Base-by-base conservation (phyloP, 805 yeast species). In the Scheffersomyces ergatensis region DNA sequence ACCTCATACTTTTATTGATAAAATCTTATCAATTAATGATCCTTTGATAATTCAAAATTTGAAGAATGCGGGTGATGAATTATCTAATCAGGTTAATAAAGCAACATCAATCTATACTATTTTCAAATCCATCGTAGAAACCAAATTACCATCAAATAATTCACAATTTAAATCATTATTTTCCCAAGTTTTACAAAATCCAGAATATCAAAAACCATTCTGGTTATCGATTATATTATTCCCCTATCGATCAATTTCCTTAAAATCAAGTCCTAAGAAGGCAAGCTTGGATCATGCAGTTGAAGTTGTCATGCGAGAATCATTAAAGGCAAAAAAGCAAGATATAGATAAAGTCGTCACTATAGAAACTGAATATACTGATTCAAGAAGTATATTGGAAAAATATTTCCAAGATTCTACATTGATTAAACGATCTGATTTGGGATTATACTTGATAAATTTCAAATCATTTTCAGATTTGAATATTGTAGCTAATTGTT, bases 261-360 rank as follows among this genome's bases (percentile, higher is more conserved):
- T 74, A 2, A 49, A 54, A n/a, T 54, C 63, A n/a, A 68, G 63
- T 41, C 51, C 62, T n/a, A 68, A 63, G 43, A 74, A 70, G 45
- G 51, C 43, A 33, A 60, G 35, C 54, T 58, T 31, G 49, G 49
- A 46, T 5, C 62, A 58, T 38, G 82, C 80, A 1, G 63, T 75
- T 1, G 77, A 73, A 34, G 51, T 74, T 27, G 72, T 85, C 7
- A 59, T 86, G 24, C 74, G 78, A 48, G 89, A 85, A 43, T 92
- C 95, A 0, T 58, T 90, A 25, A 83, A 85, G 54, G 71, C 78
- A 41, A 80, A 89, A 6, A 73, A 74, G 39, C 64, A 62, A 36
- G 83, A 79, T 34, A 77, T 78, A 14, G 82, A 75, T 2, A 60
- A 67, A 14, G 76, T 80, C 0, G 56, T 80, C 1, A 61, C 63